Evolutionary conservation across 2,329 filamentous ascomycete genomes (phyloP).

Genomic region (Ascocoryne sarcoides): DNA sequence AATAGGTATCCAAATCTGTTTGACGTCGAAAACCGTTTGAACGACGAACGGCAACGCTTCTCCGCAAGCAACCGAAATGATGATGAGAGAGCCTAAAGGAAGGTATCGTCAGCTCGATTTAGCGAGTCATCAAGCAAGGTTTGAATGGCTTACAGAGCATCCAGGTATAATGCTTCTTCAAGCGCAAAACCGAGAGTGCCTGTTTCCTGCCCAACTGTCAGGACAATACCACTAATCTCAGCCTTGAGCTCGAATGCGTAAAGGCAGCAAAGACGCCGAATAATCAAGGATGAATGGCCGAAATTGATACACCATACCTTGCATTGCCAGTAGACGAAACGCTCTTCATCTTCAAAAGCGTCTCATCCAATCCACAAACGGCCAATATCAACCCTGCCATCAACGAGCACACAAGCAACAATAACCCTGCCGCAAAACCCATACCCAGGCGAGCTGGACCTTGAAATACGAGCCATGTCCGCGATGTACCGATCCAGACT

Average conservation of each 20-base stretch:
- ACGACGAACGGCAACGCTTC: constrained; percentile 22
- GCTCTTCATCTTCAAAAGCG: constrained; percentile 17
- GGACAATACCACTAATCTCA: too few relatives aligned
- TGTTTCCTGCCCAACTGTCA: constrained; percentile 15
- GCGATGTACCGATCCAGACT: not conserved
- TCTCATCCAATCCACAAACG: constrained; percentile 20
- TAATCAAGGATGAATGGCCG: too few relatives aligned
- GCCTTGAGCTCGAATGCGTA: too few relatives aligned
- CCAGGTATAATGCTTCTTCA: constrained; percentile 21
- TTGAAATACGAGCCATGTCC: constrained; percentile 1
- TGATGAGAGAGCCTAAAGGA: constrained; percentile 20
- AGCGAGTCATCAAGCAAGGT: too few relatives aligned
- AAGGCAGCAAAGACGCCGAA: too few relatives aligned
- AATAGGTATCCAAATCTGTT: constrained; percentile 15
- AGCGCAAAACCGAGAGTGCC: constrained; percentile 11
- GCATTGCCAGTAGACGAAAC: constrained; percentile 13
- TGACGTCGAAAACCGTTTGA: constrained; percentile 11
- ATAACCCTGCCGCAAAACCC: constrained; percentile 7
- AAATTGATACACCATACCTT: constrained; percentile 9
- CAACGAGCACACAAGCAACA: constrained; percentile 16
- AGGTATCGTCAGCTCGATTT: not conserved
- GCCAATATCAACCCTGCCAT: constrained; percentile 21
- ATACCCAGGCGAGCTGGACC: constrained; percentile 8
- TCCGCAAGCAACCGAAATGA: constrained; percentile 19
- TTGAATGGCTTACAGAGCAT: constrained; percentile 18